Base-by-base conservation (phyloP, 306 rosid genomes). In the Prunus mume region DNA sequence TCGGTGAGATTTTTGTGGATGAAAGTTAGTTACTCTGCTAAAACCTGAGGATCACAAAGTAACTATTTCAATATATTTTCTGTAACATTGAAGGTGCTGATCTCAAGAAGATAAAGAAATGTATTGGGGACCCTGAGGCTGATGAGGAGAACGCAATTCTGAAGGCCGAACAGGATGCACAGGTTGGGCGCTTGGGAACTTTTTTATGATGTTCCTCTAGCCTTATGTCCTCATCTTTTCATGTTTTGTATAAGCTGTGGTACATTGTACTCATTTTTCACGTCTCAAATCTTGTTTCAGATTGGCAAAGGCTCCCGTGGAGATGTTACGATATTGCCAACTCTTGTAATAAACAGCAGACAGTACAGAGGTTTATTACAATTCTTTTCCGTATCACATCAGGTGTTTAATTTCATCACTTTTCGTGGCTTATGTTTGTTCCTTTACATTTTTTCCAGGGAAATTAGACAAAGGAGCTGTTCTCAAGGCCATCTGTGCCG, bases 321-420 rank as follows among this genome's bases (percentile, higher is more conserved):
- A 62, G 98, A 95, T 88, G 97, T 95, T 83, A 95, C 97, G 5
- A 92, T 95, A 89, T 78, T 95, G 78, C 97, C 97, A 45, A 95
- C 98, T 79, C 96, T 95, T 71, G 89, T 95, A 61, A 92, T 95
- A 89, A 95, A 95, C 85, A 80, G 80, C 84, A 79, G 97, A 86
- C 98, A 95, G 71, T 95, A 92, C 70, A 83, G 98, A 92, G 98
- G 98, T 92, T 34, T 14, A 75, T 72, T 58, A 57, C 64, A 56
- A 71, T 27, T 74, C 15, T 67, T 74, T 55, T 41, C 51, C 63
- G 22, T 50, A 67, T 72, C 69, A 46, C 28, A 22, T 76, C 46
- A 0, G 25, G 14, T 67, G 38, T 52, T 80, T 46, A 38, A 27
- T 34, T 10, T 50, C 65, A 52, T 73, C 57, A 68, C 20, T 43